phyloP scores from a whole-genome alignment of 108 stramenopile genomes.

The Nitzschia sp. region DNA sequence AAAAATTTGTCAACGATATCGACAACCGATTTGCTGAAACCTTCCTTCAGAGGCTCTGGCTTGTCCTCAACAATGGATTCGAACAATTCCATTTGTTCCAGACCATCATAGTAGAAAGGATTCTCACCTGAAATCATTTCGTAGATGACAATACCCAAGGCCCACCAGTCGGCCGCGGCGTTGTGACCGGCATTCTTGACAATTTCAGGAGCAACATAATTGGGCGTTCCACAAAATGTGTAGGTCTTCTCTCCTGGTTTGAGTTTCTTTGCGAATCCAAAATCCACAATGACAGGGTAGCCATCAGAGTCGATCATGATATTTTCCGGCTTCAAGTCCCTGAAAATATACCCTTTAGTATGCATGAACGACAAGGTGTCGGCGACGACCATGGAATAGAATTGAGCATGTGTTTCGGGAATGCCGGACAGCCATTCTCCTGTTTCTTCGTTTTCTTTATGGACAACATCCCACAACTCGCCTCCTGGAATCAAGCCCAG shows the following conservation, averaged over 20 bases:
- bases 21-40: conserved; percentile 30
- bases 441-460: conserved; percentile 50
- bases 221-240: conserved; percentile 92
- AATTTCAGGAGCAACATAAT: conserved; percentile 85
- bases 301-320: conserved; percentile 71
- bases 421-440: conserved; percentile 64
- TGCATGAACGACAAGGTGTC: conserved; percentile 91
- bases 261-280: conserved; percentile 73
- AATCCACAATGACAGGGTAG: conserved; percentile 88
- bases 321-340: conserved; percentile 92
- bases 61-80: conserved; percentile 72
- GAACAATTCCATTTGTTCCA: conserved; percentile 68
- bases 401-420: conserved; percentile 38
- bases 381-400: conserved; percentile 32
- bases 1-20: conserved; percentile 53
- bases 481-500: conserved; percentile 76
- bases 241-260: conserved; percentile 66
- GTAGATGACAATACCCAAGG: conserved; percentile 86
- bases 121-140: conserved; percentile 79
- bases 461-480: conserved; percentile 78
- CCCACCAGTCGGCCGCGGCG: conserved; percentile 90
- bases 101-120: conserved; percentile 55
- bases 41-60: conserved; percentile 42
- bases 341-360: conserved; percentile 77
- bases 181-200: conserved; percentile 81